phyloP scores from a whole-genome alignment of 2,329 filamentous ascomycete species.

The Aplosporella prunicola region DNA sequence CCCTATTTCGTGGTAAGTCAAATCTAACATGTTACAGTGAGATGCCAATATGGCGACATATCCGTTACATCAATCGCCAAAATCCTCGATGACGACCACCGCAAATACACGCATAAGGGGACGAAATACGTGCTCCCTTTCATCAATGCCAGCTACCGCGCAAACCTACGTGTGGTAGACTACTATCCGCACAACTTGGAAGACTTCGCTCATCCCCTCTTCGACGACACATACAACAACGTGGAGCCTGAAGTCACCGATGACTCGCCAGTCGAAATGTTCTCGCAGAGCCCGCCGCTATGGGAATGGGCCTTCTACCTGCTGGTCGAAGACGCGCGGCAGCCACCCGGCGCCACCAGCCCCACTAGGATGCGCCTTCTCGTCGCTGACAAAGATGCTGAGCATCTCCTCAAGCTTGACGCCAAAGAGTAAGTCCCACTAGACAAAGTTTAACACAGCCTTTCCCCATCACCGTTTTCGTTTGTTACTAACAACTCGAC shows the following conservation, averaged over 20 bases:
- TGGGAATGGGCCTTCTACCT: conserved; percentile 86
- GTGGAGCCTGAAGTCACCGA: conserved; percentile 40
- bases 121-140: conserved; percentile 55
- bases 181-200: conserved; percentile 62
- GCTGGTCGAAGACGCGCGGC: conserved; percentile 59
- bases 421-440: conserved; percentile 47
- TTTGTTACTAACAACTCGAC: not conserved
- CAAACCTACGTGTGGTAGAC: conserved; percentile 68
- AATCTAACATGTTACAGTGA: not conserved
- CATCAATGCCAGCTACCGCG: conserved; percentile 60
- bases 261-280: conserved; percentile 26
- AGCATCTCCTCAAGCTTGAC: conserved; percentile 46
- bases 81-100: not conserved
- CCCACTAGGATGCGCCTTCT: conserved; percentile 54
- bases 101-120: conserved; percentile 19
- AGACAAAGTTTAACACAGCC: not conserved
- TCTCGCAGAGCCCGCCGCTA: conserved; percentile 19
- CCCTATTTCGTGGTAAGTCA: too few species aligned
- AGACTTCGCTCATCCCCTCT: conserved; percentile 54
- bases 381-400: conserved; percentile 52
- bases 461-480: conserved; percentile 11
- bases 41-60: not conserved
- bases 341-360: conserved; percentile 16
- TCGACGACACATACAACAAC: conserved; percentile 31
- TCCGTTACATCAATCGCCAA: not conserved